A percentile compares a stretch with the other conserved stretches of the same genome.
phyloP scores from a whole-genome alignment of 306 rosid species.

The Cyclanthera cordifolia region DNA sequence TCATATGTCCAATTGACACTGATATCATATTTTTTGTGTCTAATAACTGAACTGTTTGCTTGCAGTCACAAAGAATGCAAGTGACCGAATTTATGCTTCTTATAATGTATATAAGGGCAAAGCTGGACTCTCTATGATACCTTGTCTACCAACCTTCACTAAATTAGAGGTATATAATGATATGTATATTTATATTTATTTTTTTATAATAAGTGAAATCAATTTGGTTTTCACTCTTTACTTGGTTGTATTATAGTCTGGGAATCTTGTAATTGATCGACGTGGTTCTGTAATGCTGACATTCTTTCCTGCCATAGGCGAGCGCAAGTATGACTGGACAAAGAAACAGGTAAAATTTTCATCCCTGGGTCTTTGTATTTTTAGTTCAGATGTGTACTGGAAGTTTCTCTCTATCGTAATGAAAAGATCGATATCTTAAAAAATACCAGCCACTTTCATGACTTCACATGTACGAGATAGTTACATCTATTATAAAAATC shows the following conservation, averaged over 20 bases:
- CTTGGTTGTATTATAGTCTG: conserved; percentile 9
- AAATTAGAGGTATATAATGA: conserved; percentile 39
- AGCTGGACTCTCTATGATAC: conserved; percentile 68
- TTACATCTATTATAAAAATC: background rate
- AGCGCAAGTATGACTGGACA: conserved; percentile 35
- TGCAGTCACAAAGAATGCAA: conserved; percentile 33
- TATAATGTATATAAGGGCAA: conserved; percentile 75
- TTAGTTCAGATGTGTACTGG: background rate
- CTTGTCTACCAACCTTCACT: conserved; percentile 72
- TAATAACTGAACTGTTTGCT: conserved; percentile 1
- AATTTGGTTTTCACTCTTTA: background rate
- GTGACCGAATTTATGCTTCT: conserved; percentile 44
- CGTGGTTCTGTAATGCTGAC: conserved; percentile 21
- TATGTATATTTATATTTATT: conserved; percentile 6
- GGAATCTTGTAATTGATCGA: conserved; percentile 1
- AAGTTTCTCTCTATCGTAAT: background rate
- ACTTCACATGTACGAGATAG: background rate
- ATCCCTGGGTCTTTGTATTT: background rate
- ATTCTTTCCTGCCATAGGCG: conserved; percentile 38
- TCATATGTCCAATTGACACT: background rate
- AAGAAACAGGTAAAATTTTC: conserved; percentile 26
- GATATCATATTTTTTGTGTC: background rate
- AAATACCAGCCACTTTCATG: background rate
- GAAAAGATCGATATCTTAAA: too few relatives aligned
- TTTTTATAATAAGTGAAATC: background rate